Conservation (phyloP, 1,284 basidiomycete species). For the Polyporus tsugae region DNA sequence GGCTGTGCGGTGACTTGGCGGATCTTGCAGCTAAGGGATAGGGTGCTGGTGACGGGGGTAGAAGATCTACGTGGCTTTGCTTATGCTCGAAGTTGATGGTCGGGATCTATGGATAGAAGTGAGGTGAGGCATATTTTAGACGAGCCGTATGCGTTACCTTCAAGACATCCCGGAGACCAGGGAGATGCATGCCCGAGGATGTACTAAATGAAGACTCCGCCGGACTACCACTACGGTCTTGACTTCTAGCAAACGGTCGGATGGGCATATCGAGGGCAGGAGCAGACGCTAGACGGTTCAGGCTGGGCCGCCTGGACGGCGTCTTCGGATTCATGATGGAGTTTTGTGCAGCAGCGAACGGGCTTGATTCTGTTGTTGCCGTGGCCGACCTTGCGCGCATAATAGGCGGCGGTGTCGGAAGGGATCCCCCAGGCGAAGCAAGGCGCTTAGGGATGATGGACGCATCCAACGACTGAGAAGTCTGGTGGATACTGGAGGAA, state of each 20-base stretch:
- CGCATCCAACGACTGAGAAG: conserved; percentile 63
- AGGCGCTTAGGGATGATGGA: conserved; percentile 45
- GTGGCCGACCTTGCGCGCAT: conserved; percentile 61
- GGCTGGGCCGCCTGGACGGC: conserved; percentile 47
- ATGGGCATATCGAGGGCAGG: conserved; percentile 57
- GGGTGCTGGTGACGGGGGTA: conserved; percentile 81
- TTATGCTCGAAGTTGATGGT: conserved; percentile 74
- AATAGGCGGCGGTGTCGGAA: conserved; percentile 48
- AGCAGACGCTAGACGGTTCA: conserved; percentile 55
- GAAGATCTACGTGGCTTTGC: conserved; percentile 71
- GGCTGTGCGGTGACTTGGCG: conserved; percentile 47
- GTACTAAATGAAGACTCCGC: conserved; percentile 48
- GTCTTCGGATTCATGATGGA: conserved; percentile 26
- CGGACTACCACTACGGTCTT: conserved; percentile 58
- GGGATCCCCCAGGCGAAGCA: conserved; percentile 42
- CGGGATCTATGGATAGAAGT: conserved; percentile 57
- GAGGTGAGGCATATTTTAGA: neutral
- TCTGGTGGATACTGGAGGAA: conserved; percentile 51
- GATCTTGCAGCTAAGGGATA: conserved; percentile 50
- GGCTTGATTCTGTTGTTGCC: conserved; percentile 45
- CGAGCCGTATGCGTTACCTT: conserved; percentile 54
- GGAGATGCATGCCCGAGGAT: conserved; percentile 49
- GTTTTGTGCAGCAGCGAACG: conserved; percentile 25
- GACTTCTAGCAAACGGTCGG: conserved; percentile 51
- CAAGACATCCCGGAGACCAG: conserved; percentile 75